Conservation (phyloP, 176 grass and related monocot genomes). For the Triticum turgidum region DNA sequence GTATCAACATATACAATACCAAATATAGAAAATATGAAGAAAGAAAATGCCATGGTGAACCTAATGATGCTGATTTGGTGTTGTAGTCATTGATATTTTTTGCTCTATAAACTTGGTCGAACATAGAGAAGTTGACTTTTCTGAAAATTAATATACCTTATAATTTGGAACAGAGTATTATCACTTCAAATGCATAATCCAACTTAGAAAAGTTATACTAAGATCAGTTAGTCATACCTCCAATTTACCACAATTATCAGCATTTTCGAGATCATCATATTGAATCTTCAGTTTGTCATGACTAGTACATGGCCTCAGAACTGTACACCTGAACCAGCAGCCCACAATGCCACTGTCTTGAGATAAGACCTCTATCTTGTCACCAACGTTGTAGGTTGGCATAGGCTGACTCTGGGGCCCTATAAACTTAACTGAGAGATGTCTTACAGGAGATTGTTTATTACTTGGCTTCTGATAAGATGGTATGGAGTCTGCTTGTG, state of each 20-base stretch:
- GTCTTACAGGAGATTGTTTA: constrained; percentile 38
- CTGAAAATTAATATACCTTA: no score
- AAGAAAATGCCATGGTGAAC: no score
- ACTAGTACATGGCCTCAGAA: constrained; percentile 63
- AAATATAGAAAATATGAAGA: no score
- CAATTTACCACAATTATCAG: constrained; percentile 72
- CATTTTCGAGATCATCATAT: constrained; percentile 88
- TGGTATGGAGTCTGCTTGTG: constrained; percentile 38
- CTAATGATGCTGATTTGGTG: no score
- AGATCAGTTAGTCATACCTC: constrained; percentile 53
- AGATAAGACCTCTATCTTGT: constrained; percentile 88
- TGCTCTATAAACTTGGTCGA: no score
- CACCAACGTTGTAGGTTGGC: constrained; percentile 57
- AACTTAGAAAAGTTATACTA: constrained; percentile 21
- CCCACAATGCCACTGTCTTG: constrained; percentile 95
- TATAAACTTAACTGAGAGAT: constrained; percentile 47
- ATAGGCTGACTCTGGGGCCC: constrained; percentile 50
- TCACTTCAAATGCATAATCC: background rate
- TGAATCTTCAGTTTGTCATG: constrained; percentile 85
- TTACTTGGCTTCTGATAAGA: constrained; percentile 53
- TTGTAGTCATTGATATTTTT: no score
- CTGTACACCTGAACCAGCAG: constrained; percentile 97
- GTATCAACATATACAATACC: no score
- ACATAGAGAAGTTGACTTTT: no score
- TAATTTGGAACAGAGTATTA: background rate